A percentile compares a stretch with the other conserved stretches of the same genome.
Evolutionary conservation across 345 rosid species (phyloP).

Genomic region (Mercurialis annua): DNA sequence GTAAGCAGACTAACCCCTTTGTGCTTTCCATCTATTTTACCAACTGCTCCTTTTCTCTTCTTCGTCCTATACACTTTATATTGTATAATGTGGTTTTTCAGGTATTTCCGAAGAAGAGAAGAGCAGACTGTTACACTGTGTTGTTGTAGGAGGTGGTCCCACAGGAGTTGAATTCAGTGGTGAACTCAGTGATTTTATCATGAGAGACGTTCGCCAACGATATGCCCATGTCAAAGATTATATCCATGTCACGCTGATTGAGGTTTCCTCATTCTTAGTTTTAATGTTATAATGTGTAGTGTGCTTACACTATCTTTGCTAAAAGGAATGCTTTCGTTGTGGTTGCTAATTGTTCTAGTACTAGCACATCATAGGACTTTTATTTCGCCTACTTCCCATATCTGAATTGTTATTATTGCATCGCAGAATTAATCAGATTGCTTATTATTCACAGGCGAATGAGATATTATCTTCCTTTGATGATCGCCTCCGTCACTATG

Average conservation of each 20-base stretch:
- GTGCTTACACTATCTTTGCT: background rate
- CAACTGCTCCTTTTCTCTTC: background rate
- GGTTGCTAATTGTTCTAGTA: too few species aligned
- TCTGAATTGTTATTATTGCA: background rate
- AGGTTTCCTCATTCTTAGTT: constrained; percentile 48
- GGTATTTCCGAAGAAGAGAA: constrained; percentile 79
- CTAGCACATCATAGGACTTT: background rate
- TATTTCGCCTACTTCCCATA: background rate
- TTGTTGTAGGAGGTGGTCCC: constrained; percentile 98
- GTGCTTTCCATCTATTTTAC: background rate
- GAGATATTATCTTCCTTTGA: constrained; percentile 93
- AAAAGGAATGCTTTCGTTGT: background rate
- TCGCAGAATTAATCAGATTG: constrained; percentile 5
- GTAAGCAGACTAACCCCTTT: constrained; percentile 24
- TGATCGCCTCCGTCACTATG: constrained; percentile 88
- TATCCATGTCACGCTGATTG: constrained; percentile 86
- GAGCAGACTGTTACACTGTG: constrained; percentile 75
- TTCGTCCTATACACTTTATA: background rate
- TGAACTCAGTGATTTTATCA: constrained; percentile 89
- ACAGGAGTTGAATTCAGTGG: constrained; percentile 99
- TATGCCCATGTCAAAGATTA: constrained; percentile 81
- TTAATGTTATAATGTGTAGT: background rate
- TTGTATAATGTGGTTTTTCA: constrained; percentile 16
- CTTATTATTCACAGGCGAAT: constrained; percentile 54
- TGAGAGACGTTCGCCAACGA: constrained; percentile 78